These are phyloP conservation scores for Gentiana dahurica DNA, from an alignment of 257 asterid species.

Conservation along the genomic window DNA sequence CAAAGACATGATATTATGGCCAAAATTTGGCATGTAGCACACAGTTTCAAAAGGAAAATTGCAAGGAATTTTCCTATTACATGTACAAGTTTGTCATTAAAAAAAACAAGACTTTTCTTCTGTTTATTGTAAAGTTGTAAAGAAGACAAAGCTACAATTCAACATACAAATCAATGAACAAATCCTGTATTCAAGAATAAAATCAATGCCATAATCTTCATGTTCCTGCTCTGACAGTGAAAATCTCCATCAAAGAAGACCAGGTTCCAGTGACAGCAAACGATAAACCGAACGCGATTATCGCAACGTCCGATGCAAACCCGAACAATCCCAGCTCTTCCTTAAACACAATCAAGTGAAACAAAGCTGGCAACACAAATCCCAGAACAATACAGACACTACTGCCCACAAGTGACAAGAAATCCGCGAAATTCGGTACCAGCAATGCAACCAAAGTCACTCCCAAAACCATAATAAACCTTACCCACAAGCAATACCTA, in stretches of 20 bases:
- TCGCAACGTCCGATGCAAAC: conserved; percentile 13
- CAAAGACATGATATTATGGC: no score
- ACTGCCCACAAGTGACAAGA: conserved; percentile 79
- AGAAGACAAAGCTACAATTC: background rate
- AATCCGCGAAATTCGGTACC: conserved; percentile 83
- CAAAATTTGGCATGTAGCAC: no score
- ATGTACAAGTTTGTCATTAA: no score
- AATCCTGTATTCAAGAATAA: background rate
- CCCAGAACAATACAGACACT: conserved; percentile 81
- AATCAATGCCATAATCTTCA: background rate
- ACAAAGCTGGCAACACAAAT: conserved; percentile 66
- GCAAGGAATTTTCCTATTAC: no score
- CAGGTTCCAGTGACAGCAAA: conserved; percentile 23
- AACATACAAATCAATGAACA: background rate
- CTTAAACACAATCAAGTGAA: conserved; percentile 53
- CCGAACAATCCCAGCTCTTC: conserved; percentile 38
- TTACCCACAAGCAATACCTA: conserved; percentile 62
- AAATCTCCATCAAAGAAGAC: conserved; percentile 23
- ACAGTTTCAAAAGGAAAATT: no score
- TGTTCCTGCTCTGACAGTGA: conserved; percentile 16
- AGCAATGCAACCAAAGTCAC: conserved; percentile 51
- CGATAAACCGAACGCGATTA: conserved; percentile 19
- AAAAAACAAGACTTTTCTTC: no score
- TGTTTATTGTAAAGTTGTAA: no score
- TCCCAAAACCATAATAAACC: conserved; percentile 54